phyloP scores from a whole-genome alignment of 352 stramenopile species.

The Phytophthora syringae region DNA sequence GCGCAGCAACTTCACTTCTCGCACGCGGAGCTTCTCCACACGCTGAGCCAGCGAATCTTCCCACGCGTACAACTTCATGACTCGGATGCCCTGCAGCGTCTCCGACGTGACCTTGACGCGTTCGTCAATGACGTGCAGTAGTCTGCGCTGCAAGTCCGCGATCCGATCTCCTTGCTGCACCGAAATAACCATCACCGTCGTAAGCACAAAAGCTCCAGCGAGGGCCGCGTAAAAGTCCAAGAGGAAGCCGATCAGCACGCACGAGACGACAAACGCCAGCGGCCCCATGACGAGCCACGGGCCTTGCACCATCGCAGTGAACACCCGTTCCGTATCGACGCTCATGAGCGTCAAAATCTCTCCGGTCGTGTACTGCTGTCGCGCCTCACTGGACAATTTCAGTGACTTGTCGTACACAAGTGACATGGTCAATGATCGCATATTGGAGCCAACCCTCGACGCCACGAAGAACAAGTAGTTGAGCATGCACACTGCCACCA shows the following conservation, averaged over 20 bases:
- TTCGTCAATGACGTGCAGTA: constrained; percentile 54
- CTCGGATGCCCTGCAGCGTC: constrained; percentile 87
- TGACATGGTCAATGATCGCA: constrained; percentile 49
- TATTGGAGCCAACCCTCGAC: constrained; percentile 44
- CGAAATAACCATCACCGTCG: constrained; percentile 26
- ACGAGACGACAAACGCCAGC: constrained; percentile 31
- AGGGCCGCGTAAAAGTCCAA: constrained; percentile 35
- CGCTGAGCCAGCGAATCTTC: constrained; percentile 42
- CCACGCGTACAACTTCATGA: constrained; percentile 93
- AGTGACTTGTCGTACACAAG: constrained; percentile 60
- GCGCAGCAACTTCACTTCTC: constrained; percentile 46
- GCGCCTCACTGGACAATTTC: constrained; percentile 56
- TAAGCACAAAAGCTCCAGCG: constrained; percentile 12
- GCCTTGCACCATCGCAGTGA: constrained; percentile 33
- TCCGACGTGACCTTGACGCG: constrained; percentile 94
- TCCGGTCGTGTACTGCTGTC: constrained; percentile 44
- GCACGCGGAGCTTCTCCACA: constrained; percentile 45
- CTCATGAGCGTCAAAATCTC: constrained; percentile 51
- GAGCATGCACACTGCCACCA: constrained; percentile 35
- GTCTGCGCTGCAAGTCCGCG: constrained; percentile 22
- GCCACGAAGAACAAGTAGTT: constrained; percentile 48
- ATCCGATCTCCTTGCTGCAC: constrained; percentile 19
- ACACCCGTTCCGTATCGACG: constrained; percentile 49
- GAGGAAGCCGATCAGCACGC: constrained; percentile 41
- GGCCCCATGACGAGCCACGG: constrained; percentile 41